A percentile compares a stretch with the other conserved stretches of the same genome.
phyloP scores from a whole-genome alignment of 306 rosid species.

The Trifolium pratense region DNA sequence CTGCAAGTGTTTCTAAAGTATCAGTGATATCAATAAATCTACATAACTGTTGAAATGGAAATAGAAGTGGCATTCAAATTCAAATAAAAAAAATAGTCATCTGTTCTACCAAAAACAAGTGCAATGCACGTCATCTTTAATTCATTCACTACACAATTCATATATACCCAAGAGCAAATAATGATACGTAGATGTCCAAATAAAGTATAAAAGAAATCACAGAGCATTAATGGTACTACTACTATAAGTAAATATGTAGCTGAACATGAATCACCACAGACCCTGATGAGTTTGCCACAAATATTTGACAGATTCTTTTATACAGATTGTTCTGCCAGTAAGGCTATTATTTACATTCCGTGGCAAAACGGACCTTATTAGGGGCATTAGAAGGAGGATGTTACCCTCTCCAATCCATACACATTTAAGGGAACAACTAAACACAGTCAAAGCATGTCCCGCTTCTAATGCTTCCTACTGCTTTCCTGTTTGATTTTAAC shows the following conservation, averaged over 20 bases:
- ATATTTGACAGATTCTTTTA: not conserved
- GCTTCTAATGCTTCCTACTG: not conserved
- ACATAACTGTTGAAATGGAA: constrained; percentile 29
- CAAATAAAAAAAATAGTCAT: not conserved
- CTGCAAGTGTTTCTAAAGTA: constrained; percentile 20
- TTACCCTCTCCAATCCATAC: constrained; percentile 5
- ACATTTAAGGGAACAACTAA: constrained; percentile 18
- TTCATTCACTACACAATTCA: constrained; percentile 19
- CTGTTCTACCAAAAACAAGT: constrained; percentile 11
- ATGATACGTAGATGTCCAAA: constrained; percentile 10
- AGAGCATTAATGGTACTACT: constrained; percentile 17
- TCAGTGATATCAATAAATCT: constrained; percentile 25
- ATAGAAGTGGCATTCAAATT: constrained; percentile 16
- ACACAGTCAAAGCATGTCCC: constrained; percentile 10
- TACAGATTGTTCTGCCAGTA: constrained; percentile 2
- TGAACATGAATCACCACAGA: constrained; percentile 5
- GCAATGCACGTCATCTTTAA: not conserved
- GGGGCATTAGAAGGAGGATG: constrained; percentile 4
- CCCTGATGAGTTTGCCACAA: constrained; percentile 13
- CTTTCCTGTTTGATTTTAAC: constrained; percentile 13
- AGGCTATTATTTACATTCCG: not conserved
- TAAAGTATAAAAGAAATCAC: constrained; percentile 24
- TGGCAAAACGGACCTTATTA: not conserved
- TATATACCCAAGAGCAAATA: constrained; percentile 12
- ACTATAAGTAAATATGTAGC: constrained; percentile 16